Base-by-base conservation (phyloP, 140 eudicot species). In the Stevia rebaudiana region DNA sequence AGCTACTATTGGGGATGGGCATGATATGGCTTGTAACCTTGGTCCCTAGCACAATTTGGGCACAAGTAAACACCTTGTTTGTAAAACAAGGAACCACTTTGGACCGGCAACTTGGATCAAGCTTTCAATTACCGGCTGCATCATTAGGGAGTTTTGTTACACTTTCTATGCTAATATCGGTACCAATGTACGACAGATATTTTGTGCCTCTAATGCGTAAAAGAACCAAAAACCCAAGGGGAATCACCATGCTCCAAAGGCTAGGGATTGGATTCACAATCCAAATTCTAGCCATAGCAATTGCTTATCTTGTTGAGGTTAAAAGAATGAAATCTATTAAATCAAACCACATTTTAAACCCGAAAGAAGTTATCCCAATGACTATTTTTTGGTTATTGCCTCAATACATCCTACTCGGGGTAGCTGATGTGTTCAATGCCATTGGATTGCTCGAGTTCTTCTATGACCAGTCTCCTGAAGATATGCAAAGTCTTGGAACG, bases 21-120 rank as follows among this genome's bases (percentile, higher is more conserved):
- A 81, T 83, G 84, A 83, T 91, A 62, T 87, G 94, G 95, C 71
- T 83, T 17, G 95, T 75, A 15, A 83, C 94, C 72, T 78, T 91
- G 50, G 71, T 91, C 44, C 98, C 98, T 3, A 82, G 95, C 85
- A 87, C 91, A 33, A 84, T 91, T 15, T 84, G 95, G 96, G 95
- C 96, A 18, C 96, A 91, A 80, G 70, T 84, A 76, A 87, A 87
- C 83, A 91, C 98, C 39, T 84, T 91, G 24, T 91, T 91, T 40
- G 98, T 91, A 10, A 91, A 91, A 69, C 98, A 91, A 68, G 98
- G 98, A 71, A 87, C 89, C 77, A 91, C 96, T 40, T 51, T 91
- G 67, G 90, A 91, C 75, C 75, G 98, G 15, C 95, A 80, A 67
- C 46, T 91, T 37, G 85, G 89, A 36, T 23, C 76, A 1, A 53